Conservation (phyloP, 768 basidiomycete genomes). For the Mycena kentingensis region DNA sequence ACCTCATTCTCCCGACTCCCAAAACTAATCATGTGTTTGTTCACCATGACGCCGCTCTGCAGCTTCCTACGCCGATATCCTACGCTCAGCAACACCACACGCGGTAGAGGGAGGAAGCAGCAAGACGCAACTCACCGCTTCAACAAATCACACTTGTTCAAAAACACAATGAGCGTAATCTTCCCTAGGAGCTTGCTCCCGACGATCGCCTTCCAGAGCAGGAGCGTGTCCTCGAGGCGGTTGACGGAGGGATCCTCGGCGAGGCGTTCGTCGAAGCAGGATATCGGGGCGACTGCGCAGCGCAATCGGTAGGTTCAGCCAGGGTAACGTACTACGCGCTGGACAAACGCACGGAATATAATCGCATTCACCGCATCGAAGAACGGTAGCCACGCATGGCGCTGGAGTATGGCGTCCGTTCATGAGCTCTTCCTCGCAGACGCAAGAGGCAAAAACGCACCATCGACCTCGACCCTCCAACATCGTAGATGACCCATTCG, state of each 20-base stretch:
- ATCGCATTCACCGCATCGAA: slow-evolving; percentile 76
- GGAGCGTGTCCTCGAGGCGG: slow-evolving; percentile 71
- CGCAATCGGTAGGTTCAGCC: slow-evolving; percentile 15
- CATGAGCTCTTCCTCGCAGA: no score
- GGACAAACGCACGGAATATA: slow-evolving; percentile 61
- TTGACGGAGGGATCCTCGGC: slow-evolving; percentile 65
- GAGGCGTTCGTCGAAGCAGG: slow-evolving; percentile 47
- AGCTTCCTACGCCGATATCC: slow-evolving; percentile 29
- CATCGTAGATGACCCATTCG: slow-evolving; percentile 72
- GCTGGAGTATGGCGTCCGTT: slow-evolving; percentile 37
- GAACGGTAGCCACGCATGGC: slow-evolving; percentile 71
- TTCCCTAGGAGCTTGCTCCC: slow-evolving; percentile 57
- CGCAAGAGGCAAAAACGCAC: no score
- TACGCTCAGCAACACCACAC: slow-evolving; percentile 19
- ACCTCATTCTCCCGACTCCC: slow-evolving; percentile 43
- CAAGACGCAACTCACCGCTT: slow-evolving; percentile 30
- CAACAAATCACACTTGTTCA: slow-evolving; percentile 75
- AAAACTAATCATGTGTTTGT: slow-evolving; percentile 43
- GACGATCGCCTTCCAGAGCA: slow-evolving; percentile 68
- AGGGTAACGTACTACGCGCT: no score
- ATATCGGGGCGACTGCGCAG: slow-evolving; percentile 52
- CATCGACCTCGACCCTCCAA: slow-evolving; percentile 63
- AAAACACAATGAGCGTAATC: slow-evolving; percentile 67
- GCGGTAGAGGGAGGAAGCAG: not conserved
- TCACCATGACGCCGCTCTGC: slow-evolving; percentile 43